phyloP scores from a whole-genome alignment of 768 basidiomycete genomes.

The Pleurotus platypus region DNA sequence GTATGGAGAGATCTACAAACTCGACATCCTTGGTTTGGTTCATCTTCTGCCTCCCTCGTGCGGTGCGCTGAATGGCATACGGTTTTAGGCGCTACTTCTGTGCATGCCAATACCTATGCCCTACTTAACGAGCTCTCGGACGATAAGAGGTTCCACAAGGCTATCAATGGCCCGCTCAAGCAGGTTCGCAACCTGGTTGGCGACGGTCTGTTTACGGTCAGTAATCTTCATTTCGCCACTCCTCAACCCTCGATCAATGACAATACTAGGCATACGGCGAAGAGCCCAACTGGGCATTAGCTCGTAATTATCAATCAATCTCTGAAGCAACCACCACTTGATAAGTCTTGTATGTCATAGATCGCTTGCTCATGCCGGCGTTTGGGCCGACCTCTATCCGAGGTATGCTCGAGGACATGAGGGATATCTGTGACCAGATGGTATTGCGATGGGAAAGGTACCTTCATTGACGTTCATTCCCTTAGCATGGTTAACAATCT shows the following conservation, averaged over 20 bases:
- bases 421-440: slow-evolving; percentile 40
- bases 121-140: slow-evolving; percentile 39
- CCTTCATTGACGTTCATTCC: background rate
- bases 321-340: background rate
- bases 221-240: slow-evolving; percentile 4
- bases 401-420: slow-evolving; percentile 46
- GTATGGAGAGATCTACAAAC: slow-evolving; percentile 39
- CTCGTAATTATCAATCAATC: slow-evolving; percentile 26
- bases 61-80: background rate
- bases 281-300: slow-evolving; percentile 45
- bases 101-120: slow-evolving; percentile 30
- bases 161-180: slow-evolving; percentile 25
- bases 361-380: slow-evolving; percentile 27
- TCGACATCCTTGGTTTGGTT: slow-evolving; percentile 30
- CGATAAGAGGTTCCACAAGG: slow-evolving; percentile 39
- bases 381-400: slow-evolving; percentile 38
- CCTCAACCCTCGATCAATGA: background rate
- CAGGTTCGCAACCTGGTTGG: slow-evolving; percentile 32
- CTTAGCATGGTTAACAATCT: background rate
- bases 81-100: slow-evolving; percentile 18
- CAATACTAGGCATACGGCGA: slow-evolving; percentile 27
- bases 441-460: slow-evolving; percentile 39
- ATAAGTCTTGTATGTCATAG: slow-evolving; percentile 12
- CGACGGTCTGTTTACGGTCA: slow-evolving; percentile 39
- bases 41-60: background rate